These are phyloP conservation scores for Microstroma glucosiphilum DNA, from an alignment of 1,284 basidiomycete genomes.

Conservation along the genomic window DNA sequence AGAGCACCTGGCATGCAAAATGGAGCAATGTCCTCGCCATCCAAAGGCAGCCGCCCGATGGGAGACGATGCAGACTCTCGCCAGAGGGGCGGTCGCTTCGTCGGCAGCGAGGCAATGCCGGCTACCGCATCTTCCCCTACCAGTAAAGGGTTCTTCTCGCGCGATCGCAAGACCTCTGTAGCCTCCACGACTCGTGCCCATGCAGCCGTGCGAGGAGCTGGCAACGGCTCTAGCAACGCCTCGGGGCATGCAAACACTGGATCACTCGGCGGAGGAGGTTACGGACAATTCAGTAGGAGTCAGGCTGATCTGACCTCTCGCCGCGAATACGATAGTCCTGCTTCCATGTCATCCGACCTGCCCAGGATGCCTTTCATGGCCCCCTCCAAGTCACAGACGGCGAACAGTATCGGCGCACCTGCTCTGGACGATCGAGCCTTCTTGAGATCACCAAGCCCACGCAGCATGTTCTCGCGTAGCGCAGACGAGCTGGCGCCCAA, in stretches of 20 bases:
- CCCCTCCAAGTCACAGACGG: conserved; percentile 8
- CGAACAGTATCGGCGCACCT: neutral
- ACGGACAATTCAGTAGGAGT: conserved; percentile 1
- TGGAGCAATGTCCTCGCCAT: neutral
- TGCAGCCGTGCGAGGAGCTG: neutral
- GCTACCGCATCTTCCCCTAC: neutral
- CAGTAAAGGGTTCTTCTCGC: conserved; percentile 6
- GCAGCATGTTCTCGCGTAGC: conserved; percentile 35
- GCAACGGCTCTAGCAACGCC: too few relatives aligned
- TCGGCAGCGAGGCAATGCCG: too few relatives aligned
- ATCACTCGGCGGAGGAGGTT: neutral
- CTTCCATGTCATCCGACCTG: conserved; percentile 33
- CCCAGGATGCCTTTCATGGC: conserved; percentile 19
- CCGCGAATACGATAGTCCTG: conserved; percentile 20
- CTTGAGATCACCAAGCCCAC: conserved; percentile 31
- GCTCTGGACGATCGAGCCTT: conserved; percentile 21
- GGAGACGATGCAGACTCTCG: too few relatives aligned
- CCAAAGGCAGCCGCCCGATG: too few relatives aligned
- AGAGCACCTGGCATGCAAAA: too few relatives aligned
- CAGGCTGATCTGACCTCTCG: conserved; percentile 9
- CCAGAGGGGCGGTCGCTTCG: too few relatives aligned
- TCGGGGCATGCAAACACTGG: too few relatives aligned
- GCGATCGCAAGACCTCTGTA: conserved; percentile 2
- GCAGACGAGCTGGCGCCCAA: conserved; percentile 31
- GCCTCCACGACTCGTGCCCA: neutral